Base-by-base conservation (phyloP, 2,329 filamentous ascomycete species). In the Aspergillus pseudoviridinutans region DNA sequence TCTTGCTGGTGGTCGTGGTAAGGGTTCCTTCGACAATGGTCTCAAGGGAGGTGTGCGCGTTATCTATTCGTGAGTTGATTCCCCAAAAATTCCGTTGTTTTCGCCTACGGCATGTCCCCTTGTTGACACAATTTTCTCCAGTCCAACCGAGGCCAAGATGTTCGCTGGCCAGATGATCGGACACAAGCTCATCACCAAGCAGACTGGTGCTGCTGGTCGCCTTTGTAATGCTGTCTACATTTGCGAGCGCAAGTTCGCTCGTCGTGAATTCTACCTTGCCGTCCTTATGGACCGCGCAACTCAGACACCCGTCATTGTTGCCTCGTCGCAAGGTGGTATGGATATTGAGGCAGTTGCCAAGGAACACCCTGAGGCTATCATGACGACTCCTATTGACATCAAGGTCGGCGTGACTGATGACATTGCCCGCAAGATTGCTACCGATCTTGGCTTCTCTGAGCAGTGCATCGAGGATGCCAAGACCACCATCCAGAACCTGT, bases 141-240 rank as follows among this genome's bases (percentile, higher is more conserved):
- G 84, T 60, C 91, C 94, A 59, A 92, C 92, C 70, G 85, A 88
- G 84, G 94, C 94, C 74, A 90, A 91, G 84, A 96, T 97, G 87
- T 96, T 99, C 76, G 93, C 94, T 68, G 86, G 93, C 69, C 92
- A 99, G 83, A 99, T 99, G 94, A 97, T 99, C 79, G 94, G 94
- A 74, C 93, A 99, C 83, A 97, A 97, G 81, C 91, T 99, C 79
- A 86, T 99, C 80, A 99, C 94, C 78, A 99, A 99, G 87, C 94
- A 99, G 84, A 99, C 94, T 58, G 94, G 94, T 76, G 91, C 93
- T 68, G 85, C 79, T 69, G 94, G 94, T 74, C 91, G 94, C 77
- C 86, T 96, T 76, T 99, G 94, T 86, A 97, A 90, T 79, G 86
- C 92, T 64, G 94, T 99, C 75, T 97, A 96, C 84, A 97, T 99